A percentile compares a stretch with the other conserved stretches of the same genome.
phyloP scores from a whole-genome alignment of 192 early-diverging fungal genomes.

The Globomyces pollinis-pini region DNA sequence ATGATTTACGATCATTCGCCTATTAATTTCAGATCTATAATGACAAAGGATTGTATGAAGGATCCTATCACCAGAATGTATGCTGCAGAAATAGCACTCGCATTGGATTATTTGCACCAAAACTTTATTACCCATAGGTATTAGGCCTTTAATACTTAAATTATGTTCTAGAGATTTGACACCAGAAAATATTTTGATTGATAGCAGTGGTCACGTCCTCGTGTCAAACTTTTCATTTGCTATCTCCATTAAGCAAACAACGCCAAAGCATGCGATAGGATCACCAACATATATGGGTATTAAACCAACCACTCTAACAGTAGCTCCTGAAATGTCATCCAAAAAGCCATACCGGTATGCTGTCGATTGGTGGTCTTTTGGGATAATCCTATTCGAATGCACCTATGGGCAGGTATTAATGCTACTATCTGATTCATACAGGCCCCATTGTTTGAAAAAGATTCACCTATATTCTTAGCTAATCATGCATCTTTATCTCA shows the following conservation, averaged over 20 bases:
- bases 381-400: slow-evolving; percentile 64
- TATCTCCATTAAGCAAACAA: slow-evolving; percentile 28
- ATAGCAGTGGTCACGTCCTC: slow-evolving; percentile 28
- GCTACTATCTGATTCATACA: not conserved
- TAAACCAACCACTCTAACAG: slow-evolving; percentile 6
- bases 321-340: slow-evolving; percentile 28
- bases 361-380: slow-evolving; percentile 95
- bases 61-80: no score
- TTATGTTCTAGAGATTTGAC: slow-evolving; percentile 47
- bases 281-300: not conserved
- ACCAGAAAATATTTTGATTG: slow-evolving; percentile 35
- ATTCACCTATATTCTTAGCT: not conserved
- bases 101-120: slow-evolving; percentile 35
- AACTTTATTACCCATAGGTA: slow-evolving; percentile 37
- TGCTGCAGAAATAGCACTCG: slow-evolving; percentile 33
- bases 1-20: slow-evolving; percentile 72
- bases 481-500: slow-evolving; percentile 18
- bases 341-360: slow-evolving; percentile 28
- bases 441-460: not conserved
- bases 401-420: slow-evolving; percentile 56
- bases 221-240: slow-evolving; percentile 49
- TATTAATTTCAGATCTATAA: no score
- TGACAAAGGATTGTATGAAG: no score
- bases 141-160: no score
- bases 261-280: not conserved